These are phyloP conservation scores for Thielaviopsis cerberus DNA, from an alignment of 2,329 filamentous ascomycete genomes.

Conservation along the genomic window DNA sequence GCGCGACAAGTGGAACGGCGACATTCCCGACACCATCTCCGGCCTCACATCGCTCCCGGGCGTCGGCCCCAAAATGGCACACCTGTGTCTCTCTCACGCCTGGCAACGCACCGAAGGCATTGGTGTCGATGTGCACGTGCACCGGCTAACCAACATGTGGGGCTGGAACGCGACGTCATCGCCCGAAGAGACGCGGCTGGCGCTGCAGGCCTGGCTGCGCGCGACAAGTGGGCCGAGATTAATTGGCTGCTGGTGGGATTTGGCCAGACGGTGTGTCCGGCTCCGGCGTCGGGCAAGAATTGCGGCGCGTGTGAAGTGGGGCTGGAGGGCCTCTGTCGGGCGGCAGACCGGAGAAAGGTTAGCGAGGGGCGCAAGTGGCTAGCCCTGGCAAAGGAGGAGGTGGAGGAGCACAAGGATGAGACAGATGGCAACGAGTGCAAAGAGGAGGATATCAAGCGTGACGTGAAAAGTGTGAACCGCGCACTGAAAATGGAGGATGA, in stretches of 20 bases:
- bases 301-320: slow-evolving; percentile 80
- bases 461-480: slow-evolving; percentile 14
- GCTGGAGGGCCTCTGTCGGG: slow-evolving; percentile 54
- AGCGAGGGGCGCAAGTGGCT: slow-evolving; percentile 34
- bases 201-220: slow-evolving; percentile 65
- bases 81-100: slow-evolving; percentile 63
- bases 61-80: slow-evolving; percentile 89
- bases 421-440: too few relatives aligned
- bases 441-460: slow-evolving; percentile 16
- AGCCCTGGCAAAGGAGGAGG: slow-evolving; percentile 15
- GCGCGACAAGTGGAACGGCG: slow-evolving; percentile 47
- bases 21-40: slow-evolving; percentile 63
- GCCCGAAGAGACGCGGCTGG: slow-evolving; percentile 63
- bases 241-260: slow-evolving; percentile 77
- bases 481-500: slow-evolving; percentile 17
- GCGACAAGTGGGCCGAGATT: slow-evolving; percentile 77
- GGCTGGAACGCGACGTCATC: slow-evolving; percentile 69
- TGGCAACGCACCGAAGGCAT: slow-evolving; percentile 52
- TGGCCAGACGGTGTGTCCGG: slow-evolving; percentile 61
- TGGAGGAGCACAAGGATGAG: slow-evolving; percentile 16
- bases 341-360: slow-evolving; percentile 48
- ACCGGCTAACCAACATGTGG: slow-evolving; percentile 87
- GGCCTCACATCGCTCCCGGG: slow-evolving; percentile 64
- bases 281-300: slow-evolving; percentile 50
- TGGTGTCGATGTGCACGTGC: slow-evolving; percentile 86